phyloP scores from a whole-genome alignment of 148 eudicot genomes.

The Persicaria tinctoria region DNA sequence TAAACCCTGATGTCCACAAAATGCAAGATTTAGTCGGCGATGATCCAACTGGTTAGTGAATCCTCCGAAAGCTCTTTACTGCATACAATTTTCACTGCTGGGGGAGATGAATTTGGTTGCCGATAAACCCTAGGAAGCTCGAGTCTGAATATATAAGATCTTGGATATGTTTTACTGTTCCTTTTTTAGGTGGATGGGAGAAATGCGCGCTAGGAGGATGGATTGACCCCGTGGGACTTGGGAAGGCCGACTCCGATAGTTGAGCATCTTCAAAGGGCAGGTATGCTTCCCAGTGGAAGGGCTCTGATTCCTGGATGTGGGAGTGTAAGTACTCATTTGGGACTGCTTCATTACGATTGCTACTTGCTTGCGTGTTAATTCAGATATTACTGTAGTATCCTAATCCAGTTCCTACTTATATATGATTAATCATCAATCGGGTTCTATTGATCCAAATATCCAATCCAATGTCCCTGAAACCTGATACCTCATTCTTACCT shows the following conservation, averaged over 20 bases:
- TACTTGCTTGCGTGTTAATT: not conserved
- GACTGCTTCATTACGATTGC: not conserved
- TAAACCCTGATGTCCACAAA: constrained; percentile 4
- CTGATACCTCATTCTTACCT: not conserved
- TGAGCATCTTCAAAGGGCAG: constrained; percentile 45
- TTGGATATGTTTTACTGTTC: not conserved
- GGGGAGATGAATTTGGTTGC: not conserved
- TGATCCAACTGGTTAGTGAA: constrained; percentile 1
- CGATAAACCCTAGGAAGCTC: not conserved
- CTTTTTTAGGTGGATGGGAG: constrained; percentile 58
- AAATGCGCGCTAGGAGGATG: constrained; percentile 54
- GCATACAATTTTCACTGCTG: not conserved
- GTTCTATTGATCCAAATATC: too few species aligned
- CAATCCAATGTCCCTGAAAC: not conserved
- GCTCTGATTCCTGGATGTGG: constrained; percentile 87
- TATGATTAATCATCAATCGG: too few species aligned
- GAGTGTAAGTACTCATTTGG: constrained; percentile 37
- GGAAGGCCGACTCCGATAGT: constrained; percentile 75
- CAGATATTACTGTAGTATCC: too few species aligned
- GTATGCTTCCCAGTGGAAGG: constrained; percentile 62
- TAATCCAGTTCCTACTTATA: too few species aligned
- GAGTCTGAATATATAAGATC: not conserved
- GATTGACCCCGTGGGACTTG: constrained; percentile 80
- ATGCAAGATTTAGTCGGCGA: constrained; percentile 4
- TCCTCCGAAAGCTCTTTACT: not conserved